Percentiles rank a stretch among this genome's conserved stretches.
phyloP scores from a whole-genome alignment of 1,284 basidiomycete genomes.

The Naganishia sp. region DNA sequence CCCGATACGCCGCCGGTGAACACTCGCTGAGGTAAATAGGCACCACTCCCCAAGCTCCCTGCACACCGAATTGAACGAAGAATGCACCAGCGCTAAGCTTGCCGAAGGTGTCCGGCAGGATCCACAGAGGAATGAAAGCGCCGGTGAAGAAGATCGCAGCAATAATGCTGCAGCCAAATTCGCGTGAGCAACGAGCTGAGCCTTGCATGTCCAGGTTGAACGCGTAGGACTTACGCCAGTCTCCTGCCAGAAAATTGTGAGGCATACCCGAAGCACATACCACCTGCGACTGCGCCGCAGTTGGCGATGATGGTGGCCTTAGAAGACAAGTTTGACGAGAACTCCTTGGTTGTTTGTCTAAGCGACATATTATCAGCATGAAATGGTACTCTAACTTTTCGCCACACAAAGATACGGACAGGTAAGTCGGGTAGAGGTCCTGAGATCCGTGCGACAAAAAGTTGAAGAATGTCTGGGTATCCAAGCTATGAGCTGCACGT shows the following conservation, averaged over 20 bases:
- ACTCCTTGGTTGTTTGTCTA: constrained; percentile 47
- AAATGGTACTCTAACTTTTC: no score
- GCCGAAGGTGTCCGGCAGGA: constrained; percentile 62
- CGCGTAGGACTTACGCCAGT: constrained; percentile 53
- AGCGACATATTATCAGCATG: constrained; percentile 21
- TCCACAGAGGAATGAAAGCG: constrained; percentile 68
- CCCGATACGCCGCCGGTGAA: constrained; percentile 87
- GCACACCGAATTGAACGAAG: constrained; percentile 19
- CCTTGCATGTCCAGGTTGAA: constrained; percentile 37
- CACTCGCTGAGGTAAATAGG: constrained; percentile 74
- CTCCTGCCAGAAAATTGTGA: constrained; percentile 87
- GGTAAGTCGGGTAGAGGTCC: constrained; percentile 67
- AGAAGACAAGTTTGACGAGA: constrained; percentile 63
- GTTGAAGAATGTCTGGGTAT: constrained; percentile 69
- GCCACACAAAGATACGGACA: constrained; percentile 59
- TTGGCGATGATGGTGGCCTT: constrained; percentile 83
- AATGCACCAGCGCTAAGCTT: constrained; percentile 37
- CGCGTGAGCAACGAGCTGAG: neutral
- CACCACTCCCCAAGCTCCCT: constrained; percentile 68
- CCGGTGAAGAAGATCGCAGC: constrained; percentile 60
- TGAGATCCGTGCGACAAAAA: constrained; percentile 88
- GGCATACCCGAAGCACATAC: constrained; percentile 70
- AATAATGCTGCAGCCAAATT: constrained; percentile 34
- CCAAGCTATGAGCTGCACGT: no score
- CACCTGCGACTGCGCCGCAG: constrained; percentile 73